Percentiles rank a stretch among this genome's conserved stretches.
Evolutionary conservation across 2,329 filamentous ascomycete species (phyloP).

Genomic region (Paraconiothyrium sp.): DNA sequence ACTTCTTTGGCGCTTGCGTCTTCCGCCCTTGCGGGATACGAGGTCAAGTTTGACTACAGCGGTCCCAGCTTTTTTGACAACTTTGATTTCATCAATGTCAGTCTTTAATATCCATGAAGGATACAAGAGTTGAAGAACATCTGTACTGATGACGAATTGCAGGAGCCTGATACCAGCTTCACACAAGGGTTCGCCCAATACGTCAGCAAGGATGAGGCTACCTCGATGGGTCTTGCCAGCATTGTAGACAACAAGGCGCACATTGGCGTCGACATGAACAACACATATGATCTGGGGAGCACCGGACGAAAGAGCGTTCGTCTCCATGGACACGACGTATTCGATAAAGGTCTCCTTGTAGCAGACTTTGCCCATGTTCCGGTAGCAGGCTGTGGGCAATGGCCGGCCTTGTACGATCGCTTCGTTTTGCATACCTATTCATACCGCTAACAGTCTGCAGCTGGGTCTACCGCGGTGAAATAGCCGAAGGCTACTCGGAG

Average conservation of each 20-base stretch:
- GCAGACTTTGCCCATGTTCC: conserved; percentile 11
- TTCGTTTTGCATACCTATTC: not conserved
- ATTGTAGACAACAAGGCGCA: conserved; percentile 10
- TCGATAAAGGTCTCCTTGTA: conserved; percentile 6
- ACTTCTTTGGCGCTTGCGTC: conserved; percentile 4
- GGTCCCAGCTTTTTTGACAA: conserved; percentile 8
- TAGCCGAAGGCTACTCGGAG: conserved; percentile 12
- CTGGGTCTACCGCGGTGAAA: conserved; percentile 10
- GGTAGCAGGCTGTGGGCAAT: conserved; percentile 11
- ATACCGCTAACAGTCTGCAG: not conserved
- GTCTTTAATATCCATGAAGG: not conserved
- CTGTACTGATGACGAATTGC: not conserved
- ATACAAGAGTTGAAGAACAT: not conserved
- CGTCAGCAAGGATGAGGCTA: conserved; percentile 7
- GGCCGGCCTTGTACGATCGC: conserved; percentile 4
- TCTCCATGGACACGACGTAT: not conserved
- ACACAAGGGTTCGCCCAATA: conserved; percentile 12
- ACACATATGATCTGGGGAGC: conserved; percentile 7
- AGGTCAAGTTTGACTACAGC: conserved; percentile 10
- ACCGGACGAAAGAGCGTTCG: conserved; percentile 10
- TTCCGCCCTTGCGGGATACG: conserved; percentile 1
- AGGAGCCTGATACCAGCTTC: conserved; percentile 11
- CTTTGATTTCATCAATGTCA: conserved; percentile 11
- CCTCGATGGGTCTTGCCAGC: not conserved
- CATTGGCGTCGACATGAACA: conserved; percentile 11